A percentile compares a stretch with the other conserved stretches of the same genome.
These are phyloP conservation scores for Rhizoclosmatium globosum DNA, from an alignment of 192 early-diverging fungal species.

Conservation along the genomic window DNA sequence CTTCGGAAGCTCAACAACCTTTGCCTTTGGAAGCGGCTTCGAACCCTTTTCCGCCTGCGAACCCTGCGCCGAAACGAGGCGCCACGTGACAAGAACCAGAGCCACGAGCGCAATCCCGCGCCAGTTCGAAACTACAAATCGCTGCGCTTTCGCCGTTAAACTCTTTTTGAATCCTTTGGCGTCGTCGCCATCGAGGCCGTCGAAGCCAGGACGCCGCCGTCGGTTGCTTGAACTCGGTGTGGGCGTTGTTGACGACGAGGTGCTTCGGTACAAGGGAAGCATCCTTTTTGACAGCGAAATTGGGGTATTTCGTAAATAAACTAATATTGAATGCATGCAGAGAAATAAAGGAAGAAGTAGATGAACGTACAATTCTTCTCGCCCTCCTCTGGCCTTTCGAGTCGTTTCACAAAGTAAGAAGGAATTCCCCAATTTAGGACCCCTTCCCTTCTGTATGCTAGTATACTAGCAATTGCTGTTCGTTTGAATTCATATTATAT, in stretches of 20 bases:
- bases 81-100: neutral
- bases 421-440: no score
- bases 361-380: no score
- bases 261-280: constrained; percentile 9
- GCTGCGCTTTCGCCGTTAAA: neutral
- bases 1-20: neutral
- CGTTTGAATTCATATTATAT: no score
- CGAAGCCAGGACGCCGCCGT: neutral
- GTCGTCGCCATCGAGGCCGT: constrained; percentile 10
- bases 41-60: neutral
- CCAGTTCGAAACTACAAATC: neutral
- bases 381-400: no score
- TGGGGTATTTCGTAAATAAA: no score
- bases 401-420: no score
- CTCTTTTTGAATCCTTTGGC: constrained; percentile 8
- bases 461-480: no score
- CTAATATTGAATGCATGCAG: no score
- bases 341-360: no score
- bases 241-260: neutral
- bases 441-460: no score
- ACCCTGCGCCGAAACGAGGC: neutral
- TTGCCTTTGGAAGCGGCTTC: neutral
- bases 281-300: neutral
- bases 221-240: neutral
- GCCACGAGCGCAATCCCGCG: neutral